Percentiles rank a stretch among this genome's conserved stretches.
Evolutionary conservation across 768 basidiomycete species (phyloP).

Genomic region (Hericium alpestre): DNA sequence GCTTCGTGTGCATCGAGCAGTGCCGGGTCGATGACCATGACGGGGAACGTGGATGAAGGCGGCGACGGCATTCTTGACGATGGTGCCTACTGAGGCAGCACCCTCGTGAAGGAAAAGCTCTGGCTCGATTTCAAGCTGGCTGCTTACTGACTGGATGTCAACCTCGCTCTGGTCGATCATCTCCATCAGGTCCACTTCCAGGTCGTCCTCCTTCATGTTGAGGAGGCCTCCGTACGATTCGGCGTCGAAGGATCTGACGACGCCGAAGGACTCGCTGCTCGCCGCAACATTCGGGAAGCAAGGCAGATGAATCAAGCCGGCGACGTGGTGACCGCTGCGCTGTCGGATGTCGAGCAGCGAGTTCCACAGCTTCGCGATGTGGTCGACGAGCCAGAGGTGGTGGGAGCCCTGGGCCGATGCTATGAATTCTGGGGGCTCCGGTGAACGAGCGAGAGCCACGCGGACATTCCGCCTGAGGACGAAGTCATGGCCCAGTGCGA

Average conservation of each 20-base stretch:
- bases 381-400: conserved; percentile 15
- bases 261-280: conserved; percentile 12
- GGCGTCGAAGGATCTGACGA: neutral
- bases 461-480: conserved; percentile 16
- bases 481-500: conserved; percentile 13
- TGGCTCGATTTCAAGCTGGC: too few relatives aligned
- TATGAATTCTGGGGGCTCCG: conserved; percentile 1
- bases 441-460: neutral
- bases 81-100: too few relatives aligned
- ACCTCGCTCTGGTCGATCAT: too few relatives aligned
- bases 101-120: too few relatives aligned
- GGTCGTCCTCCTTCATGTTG: too few relatives aligned
- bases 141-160: too few relatives aligned
- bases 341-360: neutral
- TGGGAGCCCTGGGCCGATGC: conserved; percentile 16
- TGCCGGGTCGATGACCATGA: too few relatives aligned
- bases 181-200: too few relatives aligned
- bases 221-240: too few relatives aligned
- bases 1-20: too few relatives aligned
- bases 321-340: neutral
- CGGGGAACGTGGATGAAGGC: too few relatives aligned
- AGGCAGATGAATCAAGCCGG: neutral
- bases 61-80: too few relatives aligned
- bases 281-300: neutral
- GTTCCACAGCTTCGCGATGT: conserved; percentile 13